Percentiles rank a stretch among this genome's conserved stretches.
phyloP scores from a whole-genome alignment of 2,329 filamentous ascomycete genomes.

The Exophiala sp. region DNA sequence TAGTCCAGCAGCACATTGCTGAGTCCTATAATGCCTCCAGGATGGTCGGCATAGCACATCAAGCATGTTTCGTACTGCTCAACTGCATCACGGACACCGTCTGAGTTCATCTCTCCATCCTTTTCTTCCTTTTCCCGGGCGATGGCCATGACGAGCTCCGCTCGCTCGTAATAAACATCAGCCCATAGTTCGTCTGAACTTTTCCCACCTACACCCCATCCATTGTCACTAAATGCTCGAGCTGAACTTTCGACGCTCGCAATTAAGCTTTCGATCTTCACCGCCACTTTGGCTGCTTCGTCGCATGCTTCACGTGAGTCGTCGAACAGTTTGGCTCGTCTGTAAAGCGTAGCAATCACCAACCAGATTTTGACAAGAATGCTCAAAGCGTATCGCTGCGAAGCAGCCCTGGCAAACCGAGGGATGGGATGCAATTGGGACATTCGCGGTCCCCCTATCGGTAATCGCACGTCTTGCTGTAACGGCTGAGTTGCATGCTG shows the following conservation, averaged over 20 bases:
- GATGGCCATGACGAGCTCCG: slow-evolving; percentile 62
- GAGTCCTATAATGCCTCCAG: slow-evolving; percentile 73
- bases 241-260: slow-evolving; percentile 60
- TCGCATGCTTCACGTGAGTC: slow-evolving; percentile 75
- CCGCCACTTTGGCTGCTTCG: slow-evolving; percentile 76
- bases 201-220: slow-evolving; percentile 72
- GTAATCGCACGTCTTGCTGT: slow-evolving; percentile 40
- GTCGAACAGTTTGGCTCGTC: slow-evolving; percentile 72
- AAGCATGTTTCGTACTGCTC: slow-evolving; percentile 79
- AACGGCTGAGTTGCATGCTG: slow-evolving; percentile 44
- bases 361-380: slow-evolving; percentile 80
- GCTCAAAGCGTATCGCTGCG: slow-evolving; percentile 54
- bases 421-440: slow-evolving; percentile 35
- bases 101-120: slow-evolving; percentile 16
- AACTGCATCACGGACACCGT: slow-evolving; percentile 63
- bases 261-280: slow-evolving; percentile 66
- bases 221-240: slow-evolving; percentile 59
- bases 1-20: slow-evolving; percentile 84
- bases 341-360: slow-evolving; percentile 83
- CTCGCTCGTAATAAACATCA: slow-evolving; percentile 77
- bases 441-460: slow-evolving; percentile 32
- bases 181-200: slow-evolving; percentile 80
- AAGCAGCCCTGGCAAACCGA: slow-evolving; percentile 49
- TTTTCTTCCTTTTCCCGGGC: slow-evolving; percentile 35
- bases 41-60: slow-evolving; percentile 74